Evolutionary conservation across 2,329 filamentous ascomycete genomes (phyloP).

Genomic region (Colletotrichum lentis): DNA sequence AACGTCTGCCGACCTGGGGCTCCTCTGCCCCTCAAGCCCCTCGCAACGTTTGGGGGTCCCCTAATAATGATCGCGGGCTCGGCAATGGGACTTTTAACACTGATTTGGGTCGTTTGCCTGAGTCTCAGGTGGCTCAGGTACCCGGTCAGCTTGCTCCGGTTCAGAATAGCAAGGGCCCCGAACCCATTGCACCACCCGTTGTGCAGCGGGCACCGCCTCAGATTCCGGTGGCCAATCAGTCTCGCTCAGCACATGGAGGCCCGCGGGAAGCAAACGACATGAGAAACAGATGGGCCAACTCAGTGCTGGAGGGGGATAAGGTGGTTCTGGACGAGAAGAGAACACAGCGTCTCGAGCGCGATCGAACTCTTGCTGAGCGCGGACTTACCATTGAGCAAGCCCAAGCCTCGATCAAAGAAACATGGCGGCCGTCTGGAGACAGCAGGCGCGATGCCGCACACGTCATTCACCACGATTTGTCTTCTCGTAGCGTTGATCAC

Average conservation of each 20-base stretch:
- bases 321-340: conserved; percentile 51
- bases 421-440: conserved; percentile 58
- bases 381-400: conserved; percentile 55
- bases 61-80: conserved; percentile 74
- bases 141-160: conserved; percentile 43
- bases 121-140: conserved; percentile 45
- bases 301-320: conserved; percentile 58
- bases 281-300: conserved; percentile 53
- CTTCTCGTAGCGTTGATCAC: conserved; percentile 5
- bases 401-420: conserved; percentile 61
- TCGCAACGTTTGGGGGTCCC: conserved; percentile 78
- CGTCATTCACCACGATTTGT: conserved; percentile 42
- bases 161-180: conserved; percentile 50
- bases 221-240: conserved; percentile 15
- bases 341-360: conserved; percentile 52
- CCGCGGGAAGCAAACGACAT: conserved; percentile 32
- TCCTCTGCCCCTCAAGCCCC: conserved; percentile 53
- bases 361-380: conserved; percentile 55
- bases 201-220: conserved; percentile 36
- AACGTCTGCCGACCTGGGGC: conserved; percentile 62
- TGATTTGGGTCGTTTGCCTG: conserved; percentile 62
- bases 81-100: conserved; percentile 81
- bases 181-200: conserved; percentile 55
- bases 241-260: conserved; percentile 13
- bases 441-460: conserved; percentile 48